phyloP scores from a whole-genome alignment of 306 rosid genomes.

The Prunus mira region DNA sequence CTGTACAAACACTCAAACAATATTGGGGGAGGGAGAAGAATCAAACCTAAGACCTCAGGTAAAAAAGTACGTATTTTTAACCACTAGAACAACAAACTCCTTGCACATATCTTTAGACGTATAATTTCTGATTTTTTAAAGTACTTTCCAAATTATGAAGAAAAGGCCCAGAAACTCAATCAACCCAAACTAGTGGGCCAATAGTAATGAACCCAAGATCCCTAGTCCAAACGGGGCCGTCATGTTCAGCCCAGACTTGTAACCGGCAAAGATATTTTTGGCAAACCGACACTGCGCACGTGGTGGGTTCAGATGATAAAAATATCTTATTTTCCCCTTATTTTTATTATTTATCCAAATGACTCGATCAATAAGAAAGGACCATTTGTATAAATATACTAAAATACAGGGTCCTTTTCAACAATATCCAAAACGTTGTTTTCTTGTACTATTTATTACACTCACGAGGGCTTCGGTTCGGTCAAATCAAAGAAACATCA shows the following conservation, averaged over 20 bases:
- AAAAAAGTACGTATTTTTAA: no score
- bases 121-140: no score
- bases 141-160: no score
- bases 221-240: background rate
- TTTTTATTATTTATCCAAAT: no score
- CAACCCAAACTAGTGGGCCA: background rate
- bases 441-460: background rate
- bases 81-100: no score
- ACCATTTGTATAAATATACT: background rate
- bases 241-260: background rate
- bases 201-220: background rate
- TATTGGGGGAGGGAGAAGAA: no score
- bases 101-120: no score
- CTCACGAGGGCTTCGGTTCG: conserved; percentile 7
- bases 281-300: background rate
- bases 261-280: background rate
- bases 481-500: conserved; percentile 29
- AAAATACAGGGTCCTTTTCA: conserved; percentile 12
- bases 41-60: accelerated
- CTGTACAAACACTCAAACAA: no score
- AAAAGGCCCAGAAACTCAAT: background rate
- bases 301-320: background rate
- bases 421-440: conserved; percentile 7
- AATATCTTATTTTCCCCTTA: no score
- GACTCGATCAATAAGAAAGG: background rate